A percentile compares a stretch with the other conserved stretches of the same genome.
Conservation (phyloP, 164 flowering plant genomes). For the Vitis riparia region DNA sequence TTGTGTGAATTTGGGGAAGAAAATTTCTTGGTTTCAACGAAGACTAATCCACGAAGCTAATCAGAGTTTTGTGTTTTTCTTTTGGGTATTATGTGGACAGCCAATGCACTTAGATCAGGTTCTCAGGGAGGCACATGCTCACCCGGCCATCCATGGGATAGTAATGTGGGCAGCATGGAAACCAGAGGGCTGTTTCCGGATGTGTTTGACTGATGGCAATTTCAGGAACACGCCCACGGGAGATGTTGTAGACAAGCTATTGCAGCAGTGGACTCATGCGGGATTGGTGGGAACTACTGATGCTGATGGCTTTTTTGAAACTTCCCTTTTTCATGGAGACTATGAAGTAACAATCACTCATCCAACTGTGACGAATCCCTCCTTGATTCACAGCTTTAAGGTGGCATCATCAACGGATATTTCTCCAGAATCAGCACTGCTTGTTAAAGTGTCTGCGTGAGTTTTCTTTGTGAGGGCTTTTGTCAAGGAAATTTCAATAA, state of each 20-base stretch:
- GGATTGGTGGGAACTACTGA: constrained; percentile 32
- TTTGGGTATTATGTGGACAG: constrained; percentile 19
- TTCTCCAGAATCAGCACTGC: too few species aligned
- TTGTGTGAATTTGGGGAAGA: too few species aligned
- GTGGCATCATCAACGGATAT: too few species aligned
- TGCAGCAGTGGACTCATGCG: constrained; percentile 34
- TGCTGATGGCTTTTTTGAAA: constrained; percentile 43
- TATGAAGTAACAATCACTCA: constrained; percentile 42
- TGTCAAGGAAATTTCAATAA: too few species aligned
- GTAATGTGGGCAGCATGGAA: constrained; percentile 61
- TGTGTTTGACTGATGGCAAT: constrained; percentile 77
- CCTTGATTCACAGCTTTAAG: constrained; percentile 19
- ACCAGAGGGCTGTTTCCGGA: constrained; percentile 46
- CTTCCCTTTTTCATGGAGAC: constrained; percentile 62
- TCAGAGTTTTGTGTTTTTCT: too few species aligned
- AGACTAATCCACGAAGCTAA: too few species aligned
- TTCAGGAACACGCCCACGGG: constrained; percentile 71
- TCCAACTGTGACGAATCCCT: constrained; percentile 20
- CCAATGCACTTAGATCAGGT: constrained; percentile 52
- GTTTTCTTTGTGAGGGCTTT: too few species aligned
- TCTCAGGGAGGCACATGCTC: constrained; percentile 57
- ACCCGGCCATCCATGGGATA: constrained; percentile 64
- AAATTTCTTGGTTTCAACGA: too few species aligned
- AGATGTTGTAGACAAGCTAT: constrained; percentile 66
- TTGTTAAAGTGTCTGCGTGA: constrained; percentile 5